Evolutionary conservation across 257 asterid genomes (phyloP), one percentile per base, ranked within the genome.

Genomic region (Schizonepeta tenuifolia): DNA sequence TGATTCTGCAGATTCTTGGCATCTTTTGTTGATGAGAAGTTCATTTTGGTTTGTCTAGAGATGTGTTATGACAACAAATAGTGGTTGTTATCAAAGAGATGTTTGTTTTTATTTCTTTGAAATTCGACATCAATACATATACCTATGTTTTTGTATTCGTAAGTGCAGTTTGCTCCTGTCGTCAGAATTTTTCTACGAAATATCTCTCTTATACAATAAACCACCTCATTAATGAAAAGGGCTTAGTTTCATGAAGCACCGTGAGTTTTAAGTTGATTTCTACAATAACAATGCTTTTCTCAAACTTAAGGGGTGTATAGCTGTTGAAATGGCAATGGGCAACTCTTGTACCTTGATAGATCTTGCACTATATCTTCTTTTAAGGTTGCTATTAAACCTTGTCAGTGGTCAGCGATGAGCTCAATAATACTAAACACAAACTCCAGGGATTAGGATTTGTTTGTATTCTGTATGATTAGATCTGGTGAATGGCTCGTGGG

Each of bases 1-100:
- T 86, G 78, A 43, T 74, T 62, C 43, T 12, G 1, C 13, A 40
- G 51, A 65, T 69, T 51, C 20, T 68, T 41, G 59, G 26, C 64
- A 65, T 28, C 62, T 56, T 24, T 60, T 58, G 60, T 49, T 49
- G 53, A 58, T 47, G 51, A 50, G 38, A 71, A 46, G 7, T 71
- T 70, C 35, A 41, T 68, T 24, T 22, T 66, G 20, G 22, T 41
- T 65, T 65, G 8, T 28, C 10, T 46, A 22, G 57, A 21, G 51
- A 17, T 62, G 71, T 11, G n/a, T 40, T 35, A 5, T 13, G 38
- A 17, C 21, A 47, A 12, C 14, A 0, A 58, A 33, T 41, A 28
- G 33, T 33, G 40, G 24, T 57, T 8, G 13, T 36, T 35, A 54
- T 43, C 21, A 20, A n/a, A 13, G 26, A 51, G 46, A 24, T 49